Conservation (phyloP, 176 grass and related monocot species). For the Chloris gayana region DNA sequence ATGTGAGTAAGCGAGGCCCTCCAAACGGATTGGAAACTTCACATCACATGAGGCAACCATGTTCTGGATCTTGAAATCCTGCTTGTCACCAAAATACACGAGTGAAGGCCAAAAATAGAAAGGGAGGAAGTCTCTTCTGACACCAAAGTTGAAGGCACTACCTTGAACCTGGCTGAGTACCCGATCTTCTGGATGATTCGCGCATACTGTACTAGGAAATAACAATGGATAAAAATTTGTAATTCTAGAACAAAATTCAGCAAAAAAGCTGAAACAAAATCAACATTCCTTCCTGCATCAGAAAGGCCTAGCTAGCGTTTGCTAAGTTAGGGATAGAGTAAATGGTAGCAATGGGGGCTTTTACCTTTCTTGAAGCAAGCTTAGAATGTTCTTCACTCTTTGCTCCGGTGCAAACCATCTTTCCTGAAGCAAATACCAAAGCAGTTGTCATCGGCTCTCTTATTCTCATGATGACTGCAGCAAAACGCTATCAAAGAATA, state of each 20-base stretch:
- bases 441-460: conserved; percentile 88
- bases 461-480: conserved; percentile 93
- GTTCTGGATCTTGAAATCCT: conserved; percentile 97
- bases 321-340: conserved; percentile 9
- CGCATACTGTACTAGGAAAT: conserved; percentile 59
- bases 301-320: neutral
- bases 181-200: conserved; percentile 85
- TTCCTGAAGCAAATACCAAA: conserved; percentile 83
- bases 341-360: neutral
- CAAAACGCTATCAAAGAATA: conserved; percentile 62
- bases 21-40: conserved; percentile 79
- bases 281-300: neutral
- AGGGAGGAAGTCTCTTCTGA: neutral
- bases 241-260: conserved; percentile 20
- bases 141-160: conserved; percentile 1
- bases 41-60: conserved; percentile 86
- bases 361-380: conserved; percentile 55
- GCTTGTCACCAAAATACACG: neutral
- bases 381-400: conserved; percentile 72
- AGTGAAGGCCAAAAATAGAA: neutral
- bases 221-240: conserved; percentile 24
- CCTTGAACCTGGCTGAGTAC: conserved; percentile 74
- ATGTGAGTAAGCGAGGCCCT: conserved; percentile 76
- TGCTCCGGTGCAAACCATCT: conserved; percentile 91
- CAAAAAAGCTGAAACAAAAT: conserved; percentile 1